These are phyloP conservation scores for Basidiobolus heterosporus DNA, from an alignment of 371 early-diverging fungal genomes.

Conservation along the genomic window DNA sequence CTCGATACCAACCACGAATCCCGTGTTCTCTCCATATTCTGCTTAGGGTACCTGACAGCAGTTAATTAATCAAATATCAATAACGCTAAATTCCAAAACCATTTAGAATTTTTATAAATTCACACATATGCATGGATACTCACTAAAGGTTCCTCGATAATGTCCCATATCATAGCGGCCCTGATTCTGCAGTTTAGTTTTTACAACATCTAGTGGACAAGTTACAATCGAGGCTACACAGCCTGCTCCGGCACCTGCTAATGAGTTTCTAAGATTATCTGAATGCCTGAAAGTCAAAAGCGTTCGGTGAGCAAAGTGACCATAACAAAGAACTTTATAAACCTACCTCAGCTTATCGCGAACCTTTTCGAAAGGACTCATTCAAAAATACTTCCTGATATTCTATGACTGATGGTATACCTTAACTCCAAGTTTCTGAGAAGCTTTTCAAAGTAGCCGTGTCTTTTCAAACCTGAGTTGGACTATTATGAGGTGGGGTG, in stretches of 20 bases:
- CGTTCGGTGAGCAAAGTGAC: no score
- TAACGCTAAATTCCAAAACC: not conserved
- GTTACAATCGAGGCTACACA: conserved; percentile 65
- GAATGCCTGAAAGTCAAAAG: no score
- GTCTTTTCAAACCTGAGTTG: no score
- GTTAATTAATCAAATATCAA: not conserved
- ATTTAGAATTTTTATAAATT: not conserved
- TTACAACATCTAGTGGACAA: conserved; percentile 88
- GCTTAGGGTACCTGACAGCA: conserved; percentile 32
- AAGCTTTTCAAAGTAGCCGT: no score
- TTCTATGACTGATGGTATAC: no score
- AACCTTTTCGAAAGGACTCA: no score
- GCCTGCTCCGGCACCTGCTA: conserved; percentile 74
- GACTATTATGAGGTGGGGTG: no score
- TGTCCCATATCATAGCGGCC: conserved; percentile 21
- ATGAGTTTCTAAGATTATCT: conserved; percentile 32
- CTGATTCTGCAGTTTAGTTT: conserved; percentile 87
- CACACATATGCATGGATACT: not conserved
- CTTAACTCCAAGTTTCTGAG: no score
- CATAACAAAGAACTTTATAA: no score
- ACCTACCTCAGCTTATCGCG: no score
- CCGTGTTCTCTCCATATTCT: conserved; percentile 75
- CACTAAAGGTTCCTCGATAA: conserved; percentile 28
- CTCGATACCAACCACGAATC: conserved; percentile 74
- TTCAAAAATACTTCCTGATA: no score